Percentiles rank a stretch among this genome's conserved stretches.
Evolutionary conservation across 768 basidiomycete species (phyloP).

Genomic region (Hygrocybe punicea): DNA sequence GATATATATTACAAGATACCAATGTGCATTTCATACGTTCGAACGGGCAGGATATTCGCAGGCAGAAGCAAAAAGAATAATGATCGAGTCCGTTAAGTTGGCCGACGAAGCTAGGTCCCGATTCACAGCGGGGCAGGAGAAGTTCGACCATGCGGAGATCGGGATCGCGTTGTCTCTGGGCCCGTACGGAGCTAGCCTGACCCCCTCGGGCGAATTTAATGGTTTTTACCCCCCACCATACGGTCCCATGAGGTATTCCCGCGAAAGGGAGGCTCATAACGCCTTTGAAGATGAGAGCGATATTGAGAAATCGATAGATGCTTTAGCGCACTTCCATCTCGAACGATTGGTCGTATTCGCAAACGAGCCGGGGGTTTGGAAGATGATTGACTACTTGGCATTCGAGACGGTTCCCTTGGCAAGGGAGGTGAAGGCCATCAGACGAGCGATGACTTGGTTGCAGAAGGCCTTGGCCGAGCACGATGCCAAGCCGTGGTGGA

Average conservation of each 20-base stretch:
- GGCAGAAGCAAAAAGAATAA: conserved; percentile 43
- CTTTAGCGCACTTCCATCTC: conserved; percentile 60
- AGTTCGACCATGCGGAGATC: conserved; percentile 22
- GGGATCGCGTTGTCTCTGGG: conserved; percentile 69
- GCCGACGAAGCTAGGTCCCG: conserved; percentile 45
- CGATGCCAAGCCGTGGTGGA: conserved; percentile 67
- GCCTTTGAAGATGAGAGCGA: conserved; percentile 39
- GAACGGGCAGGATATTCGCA: conserved; percentile 46
- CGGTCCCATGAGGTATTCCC: conserved; percentile 51
- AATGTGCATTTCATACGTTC: conserved; percentile 57
- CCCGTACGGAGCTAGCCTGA: conserved; percentile 66
- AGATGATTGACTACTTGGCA: conserved; percentile 55
- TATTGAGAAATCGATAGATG: conserved; percentile 41
- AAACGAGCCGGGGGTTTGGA: conserved; percentile 49
- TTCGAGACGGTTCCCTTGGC: conserved; percentile 77
- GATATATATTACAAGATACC: conserved; percentile 49
- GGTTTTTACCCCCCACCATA: conserved; percentile 76
- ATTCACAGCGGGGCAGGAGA: conserved; percentile 26
- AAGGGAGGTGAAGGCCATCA: conserved; percentile 62
- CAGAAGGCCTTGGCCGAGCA: conserved; percentile 15
- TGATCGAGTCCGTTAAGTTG: conserved; percentile 52
- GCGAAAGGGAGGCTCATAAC: conserved; percentile 37
- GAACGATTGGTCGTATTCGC: conserved; percentile 57
- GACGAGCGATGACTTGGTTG: conserved; percentile 52
- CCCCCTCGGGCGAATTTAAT: conserved; percentile 66